Conservation (phyloP, 768 basidiomycete species). For the Cystofilobasidium ferigula region DNA sequence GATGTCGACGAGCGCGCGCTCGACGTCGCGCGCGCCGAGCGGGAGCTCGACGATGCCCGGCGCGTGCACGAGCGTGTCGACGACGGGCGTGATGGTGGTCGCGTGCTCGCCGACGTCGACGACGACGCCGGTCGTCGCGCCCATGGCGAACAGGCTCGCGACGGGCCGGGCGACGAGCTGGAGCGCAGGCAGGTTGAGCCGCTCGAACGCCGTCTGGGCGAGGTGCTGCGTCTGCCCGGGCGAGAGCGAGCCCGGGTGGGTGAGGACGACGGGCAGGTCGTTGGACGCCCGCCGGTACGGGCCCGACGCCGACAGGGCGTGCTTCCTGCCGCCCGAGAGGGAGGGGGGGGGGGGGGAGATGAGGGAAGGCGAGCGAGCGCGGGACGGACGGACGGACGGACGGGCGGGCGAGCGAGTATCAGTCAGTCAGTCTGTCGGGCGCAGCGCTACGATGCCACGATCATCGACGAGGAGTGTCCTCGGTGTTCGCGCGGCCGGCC, state of each 20-base stretch:
- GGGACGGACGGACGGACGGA: too few species aligned
- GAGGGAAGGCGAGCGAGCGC: too few species aligned
- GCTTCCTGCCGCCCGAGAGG: slow-evolving; percentile 59
- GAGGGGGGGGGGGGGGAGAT: too few species aligned
- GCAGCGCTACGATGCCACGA: too few species aligned
- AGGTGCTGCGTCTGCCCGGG: slow-evolving; percentile 58
- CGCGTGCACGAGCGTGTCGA: slow-evolving; percentile 57
- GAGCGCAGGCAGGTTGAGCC: slow-evolving; percentile 78
- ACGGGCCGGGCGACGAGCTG: slow-evolving; percentile 70
- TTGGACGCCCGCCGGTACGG: slow-evolving; percentile 71
- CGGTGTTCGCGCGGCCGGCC: too few species aligned
- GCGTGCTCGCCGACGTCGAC: slow-evolving; percentile 67
- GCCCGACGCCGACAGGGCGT: slow-evolving; percentile 63
- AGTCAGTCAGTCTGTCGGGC: neutral
- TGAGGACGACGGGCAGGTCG: slow-evolving; percentile 72
- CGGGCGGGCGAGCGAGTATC: too few species aligned
- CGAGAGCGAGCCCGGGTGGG: slow-evolving; percentile 55
- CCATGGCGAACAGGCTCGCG: slow-evolving; percentile 69
- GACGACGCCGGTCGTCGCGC: slow-evolving; percentile 59
- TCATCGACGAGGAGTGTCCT: too few species aligned
- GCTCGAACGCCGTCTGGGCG: slow-evolving; percentile 80
- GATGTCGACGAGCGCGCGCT: slow-evolving; percentile 62
- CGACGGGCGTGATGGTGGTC: slow-evolving; percentile 67
- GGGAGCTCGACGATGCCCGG: slow-evolving; percentile 48
- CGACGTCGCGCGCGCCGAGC: slow-evolving; percentile 61